Base-by-base conservation (phyloP, 2,329 filamentous ascomycete genomes). In the Fusarium pseudoanthophilum region DNA sequence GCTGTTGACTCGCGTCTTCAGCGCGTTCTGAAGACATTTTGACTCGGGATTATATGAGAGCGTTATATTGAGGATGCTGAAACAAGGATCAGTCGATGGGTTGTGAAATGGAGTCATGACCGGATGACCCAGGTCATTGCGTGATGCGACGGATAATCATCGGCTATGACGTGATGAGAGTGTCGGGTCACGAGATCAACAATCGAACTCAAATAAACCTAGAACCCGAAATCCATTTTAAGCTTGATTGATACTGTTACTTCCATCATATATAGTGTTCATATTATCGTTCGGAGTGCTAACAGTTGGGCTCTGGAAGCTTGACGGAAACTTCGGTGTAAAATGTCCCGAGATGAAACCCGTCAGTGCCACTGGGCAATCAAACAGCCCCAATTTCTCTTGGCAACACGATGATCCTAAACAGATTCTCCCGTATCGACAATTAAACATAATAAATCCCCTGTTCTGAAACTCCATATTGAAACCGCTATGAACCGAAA, bases 81-180 rank as follows among this genome's bases (percentile, higher is more conserved):
- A 61, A 53, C 45, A 32, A 37, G 53, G 20, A 32, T 45, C 32
- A 37, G 15, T 15, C 45, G 24, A 40, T 40, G 49, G 11, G 20
- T 32, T 11, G 16, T 48, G 46, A 43, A 18, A 59, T 55, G 40
- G 59, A 69, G 66, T 69, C 59, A 65, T 69, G 11, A 30, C 45
- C 8, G 6, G 36, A 49, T 52, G 56, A 52, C 24, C 21, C 15
- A 39, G 28, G 32, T n/a, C 21, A 55, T 59, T 46, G 40, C 37
- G 65, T 70, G 70, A 65, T 45, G 7, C 14, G n/a, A 3, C 75
- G 75, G 75, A 18, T 77, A 77, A 77, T 69, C 14, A 9, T 75
- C 75, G 75, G 75, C 15, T 37, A 66, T 64, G 70, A 60, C 65
- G 60, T 42, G 56, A 71, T 60, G 51, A 14, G 14, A 16, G 8